Evolutionary conservation across 140 eudicot genomes (phyloP).

Genomic region (Senecio squalidus): DNA sequence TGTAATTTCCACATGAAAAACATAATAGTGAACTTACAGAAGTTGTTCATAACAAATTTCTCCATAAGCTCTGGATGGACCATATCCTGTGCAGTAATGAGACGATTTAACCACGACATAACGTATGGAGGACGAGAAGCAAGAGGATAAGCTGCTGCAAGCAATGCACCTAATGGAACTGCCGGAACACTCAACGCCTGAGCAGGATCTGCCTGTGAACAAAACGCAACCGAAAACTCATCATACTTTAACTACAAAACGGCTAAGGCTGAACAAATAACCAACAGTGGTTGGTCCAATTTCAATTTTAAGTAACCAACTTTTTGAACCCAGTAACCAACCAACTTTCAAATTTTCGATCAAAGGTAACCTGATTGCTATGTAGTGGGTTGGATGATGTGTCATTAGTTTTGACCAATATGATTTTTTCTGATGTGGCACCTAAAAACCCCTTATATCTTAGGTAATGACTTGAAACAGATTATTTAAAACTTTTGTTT

Average conservation of each 20-base stretch:
- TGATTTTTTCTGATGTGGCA: no score
- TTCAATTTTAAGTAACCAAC: background rate
- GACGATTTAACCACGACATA: slow-evolving; percentile 66
- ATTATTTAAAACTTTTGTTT: no score
- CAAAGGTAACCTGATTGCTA: background rate
- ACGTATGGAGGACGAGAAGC: slow-evolving; percentile 74
- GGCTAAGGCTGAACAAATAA: no score
- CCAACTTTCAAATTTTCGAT: background rate
- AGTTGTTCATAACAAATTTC: slow-evolving; percentile 66
- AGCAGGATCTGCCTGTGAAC: slow-evolving; percentile 62
- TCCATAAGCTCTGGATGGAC: slow-evolving; percentile 65
- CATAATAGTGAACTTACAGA: slow-evolving; percentile 41
- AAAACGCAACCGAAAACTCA: background rate
- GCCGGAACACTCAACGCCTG: slow-evolving; percentile 54
- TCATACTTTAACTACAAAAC: no score
- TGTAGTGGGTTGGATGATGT: no score
- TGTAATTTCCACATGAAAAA: background rate
- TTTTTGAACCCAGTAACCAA: background rate
- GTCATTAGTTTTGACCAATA: no score
- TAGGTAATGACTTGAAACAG: no score
- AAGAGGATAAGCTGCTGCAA: slow-evolving; percentile 67
- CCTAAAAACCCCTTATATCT: no score
- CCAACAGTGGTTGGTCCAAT: background rate
- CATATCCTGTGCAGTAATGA: slow-evolving; percentile 64
- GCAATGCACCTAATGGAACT: slow-evolving; percentile 68